Percentiles rank a stretch among this genome's conserved stretches.
These are phyloP conservation scores for Chlamydomonas schloesseri DNA, from an alignment of 139 green algal species.

Conservation along the genomic window DNA sequence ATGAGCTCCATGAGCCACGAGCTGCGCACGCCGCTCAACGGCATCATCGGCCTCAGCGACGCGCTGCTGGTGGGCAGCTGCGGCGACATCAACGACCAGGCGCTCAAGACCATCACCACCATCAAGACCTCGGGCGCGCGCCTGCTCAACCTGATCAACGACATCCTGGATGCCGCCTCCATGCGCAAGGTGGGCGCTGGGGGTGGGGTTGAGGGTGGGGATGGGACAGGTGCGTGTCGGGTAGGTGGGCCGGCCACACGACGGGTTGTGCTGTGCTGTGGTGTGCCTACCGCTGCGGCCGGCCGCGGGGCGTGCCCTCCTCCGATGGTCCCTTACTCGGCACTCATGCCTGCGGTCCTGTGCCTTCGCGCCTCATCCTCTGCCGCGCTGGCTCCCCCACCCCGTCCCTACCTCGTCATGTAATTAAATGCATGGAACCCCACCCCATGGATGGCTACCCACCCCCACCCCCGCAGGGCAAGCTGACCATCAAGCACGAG, in stretches of 20 bases:
- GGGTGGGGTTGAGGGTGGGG: not conserved
- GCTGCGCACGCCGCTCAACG: conserved; percentile 74
- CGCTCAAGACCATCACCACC: conserved; percentile 55
- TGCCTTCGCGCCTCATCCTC: too few relatives aligned
- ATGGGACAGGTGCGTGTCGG: not conserved
- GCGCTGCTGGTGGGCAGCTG: conserved; percentile 58
- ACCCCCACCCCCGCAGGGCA: conserved; percentile 35
- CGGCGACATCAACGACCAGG: conserved; percentile 44
- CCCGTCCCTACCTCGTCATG: too few relatives aligned
- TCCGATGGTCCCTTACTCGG: too few relatives aligned
- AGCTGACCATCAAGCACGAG: conserved; percentile 65
- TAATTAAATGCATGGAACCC: too few relatives aligned
- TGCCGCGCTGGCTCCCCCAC: too few relatives aligned
- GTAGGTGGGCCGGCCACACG: too few relatives aligned
- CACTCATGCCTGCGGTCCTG: too few relatives aligned
- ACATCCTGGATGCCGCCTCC: conserved; percentile 66
- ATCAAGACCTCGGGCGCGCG: conserved; percentile 64
- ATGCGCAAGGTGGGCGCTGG: conserved; percentile 47
- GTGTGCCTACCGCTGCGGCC: too few relatives aligned
- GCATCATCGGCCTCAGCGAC: conserved; percentile 72
- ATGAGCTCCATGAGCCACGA: conserved; percentile 68
- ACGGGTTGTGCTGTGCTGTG: too few relatives aligned
- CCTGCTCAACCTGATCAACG: conserved; percentile 67
- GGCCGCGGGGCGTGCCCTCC: too few relatives aligned
- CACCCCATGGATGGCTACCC: too few relatives aligned